Base-by-base conservation (phyloP, 768 basidiomycete species). In the Russula vinacea region DNA sequence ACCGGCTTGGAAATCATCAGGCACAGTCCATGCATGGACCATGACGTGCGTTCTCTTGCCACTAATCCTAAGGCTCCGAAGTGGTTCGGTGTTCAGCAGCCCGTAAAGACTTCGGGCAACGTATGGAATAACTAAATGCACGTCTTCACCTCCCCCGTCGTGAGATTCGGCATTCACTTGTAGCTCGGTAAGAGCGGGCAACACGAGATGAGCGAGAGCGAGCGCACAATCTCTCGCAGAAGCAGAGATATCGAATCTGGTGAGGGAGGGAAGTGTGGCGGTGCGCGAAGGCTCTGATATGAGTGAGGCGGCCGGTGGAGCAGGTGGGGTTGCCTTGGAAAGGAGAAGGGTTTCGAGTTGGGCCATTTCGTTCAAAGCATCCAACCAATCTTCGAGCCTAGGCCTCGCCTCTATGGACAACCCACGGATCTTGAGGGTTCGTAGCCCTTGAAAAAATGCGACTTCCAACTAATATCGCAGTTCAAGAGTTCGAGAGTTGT, bases 301-400 rank as follows among this genome's bases (percentile, higher is more conserved):
- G 17, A 39, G 19, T 9, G 11, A 13, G 19, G 11, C 14, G 32
- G 3, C 40, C 24, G 1, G 6, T 6, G 24, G 5, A 13, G 39
- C 29, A 16, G 39, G 6, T 24, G 62, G 62, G 22, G 54, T 44
- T 24, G 66, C 33, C 0, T n/a, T 22, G 5, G 40, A 26, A 55
- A 67, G 50, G 17, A 32, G 10, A 40, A 67, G 62, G 7, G 24
- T 24, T 42, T 60, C 29, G 4, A 67, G 49, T 37, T 64, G 42
- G n/a, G 62, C 29, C 53, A 64, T 51, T 33, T 44, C 44, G 3
- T 57, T 39, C 26, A 67, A 59, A 11, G 66, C 63, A 49, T 60
- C 54, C 32, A 67, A 47, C 62, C 62, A 66, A 29, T 53, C 37
- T 14, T 37, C 32, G 13, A 62, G 55, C 14, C 6, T 51, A 24